Conservation (phyloP, 2,329 filamentous ascomycete genomes). For the Westerdykella sp. region DNA sequence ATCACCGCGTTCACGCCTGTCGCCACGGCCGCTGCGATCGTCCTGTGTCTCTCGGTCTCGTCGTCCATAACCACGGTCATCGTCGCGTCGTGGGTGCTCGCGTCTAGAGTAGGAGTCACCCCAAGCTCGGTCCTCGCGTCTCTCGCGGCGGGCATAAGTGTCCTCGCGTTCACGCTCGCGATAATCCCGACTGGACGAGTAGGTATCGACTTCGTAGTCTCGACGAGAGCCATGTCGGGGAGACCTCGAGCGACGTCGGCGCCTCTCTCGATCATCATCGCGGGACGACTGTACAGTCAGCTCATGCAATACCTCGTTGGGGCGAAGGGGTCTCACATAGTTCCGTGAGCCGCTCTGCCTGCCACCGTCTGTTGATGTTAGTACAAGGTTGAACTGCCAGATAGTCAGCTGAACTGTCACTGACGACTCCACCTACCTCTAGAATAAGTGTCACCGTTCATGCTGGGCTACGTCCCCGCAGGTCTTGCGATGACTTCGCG, state of each 20-base stretch:
- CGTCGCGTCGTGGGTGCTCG: constrained; percentile 31
- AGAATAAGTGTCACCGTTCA: constrained; percentile 83
- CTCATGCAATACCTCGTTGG: constrained; percentile 8
- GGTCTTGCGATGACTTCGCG: background rate
- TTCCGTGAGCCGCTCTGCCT: constrained; percentile 33
- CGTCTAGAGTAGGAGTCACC: constrained; percentile 45
- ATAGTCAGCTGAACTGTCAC: constrained; percentile 34
- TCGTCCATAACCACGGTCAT: constrained; percentile 35
- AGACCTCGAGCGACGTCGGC: constrained; percentile 75
- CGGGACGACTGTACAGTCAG: constrained; percentile 29
- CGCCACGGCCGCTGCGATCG: constrained; percentile 19
- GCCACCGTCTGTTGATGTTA: constrained; percentile 34
- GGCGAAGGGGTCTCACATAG: constrained; percentile 30
- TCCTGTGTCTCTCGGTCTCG: constrained; percentile 38
- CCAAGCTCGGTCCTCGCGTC: constrained; percentile 56
- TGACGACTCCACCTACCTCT: constrained; percentile 54
- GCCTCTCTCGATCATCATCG: constrained; percentile 33
- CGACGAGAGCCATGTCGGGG: constrained; percentile 66
- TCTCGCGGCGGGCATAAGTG: constrained; percentile 66
- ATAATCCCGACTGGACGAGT: constrained; percentile 88
- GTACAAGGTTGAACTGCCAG: constrained; percentile 25
- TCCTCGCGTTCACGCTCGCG: constrained; percentile 91
- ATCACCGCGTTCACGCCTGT: constrained; percentile 49
- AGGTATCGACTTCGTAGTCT: constrained; percentile 73
- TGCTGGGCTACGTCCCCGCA: constrained; percentile 38